Evolutionary conservation across 495 filamentous ascomycete species (phyloP).

Genomic region (Aspergillus kassunensis): DNA sequence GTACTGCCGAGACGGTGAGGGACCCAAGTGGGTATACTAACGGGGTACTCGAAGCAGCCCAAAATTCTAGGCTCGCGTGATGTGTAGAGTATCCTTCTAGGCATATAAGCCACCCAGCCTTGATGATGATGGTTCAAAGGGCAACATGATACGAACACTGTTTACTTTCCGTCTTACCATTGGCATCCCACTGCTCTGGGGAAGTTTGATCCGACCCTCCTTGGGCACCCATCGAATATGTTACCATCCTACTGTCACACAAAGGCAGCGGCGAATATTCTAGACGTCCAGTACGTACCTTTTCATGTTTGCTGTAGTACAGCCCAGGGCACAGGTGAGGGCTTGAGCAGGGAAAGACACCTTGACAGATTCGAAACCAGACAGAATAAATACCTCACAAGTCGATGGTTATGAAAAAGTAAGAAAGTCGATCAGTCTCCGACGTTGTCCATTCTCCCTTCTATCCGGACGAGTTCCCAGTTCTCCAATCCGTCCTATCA

Average conservation of each 20-base stretch:
- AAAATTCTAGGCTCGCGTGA: not conserved
- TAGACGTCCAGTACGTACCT: not conserved
- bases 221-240: not conserved
- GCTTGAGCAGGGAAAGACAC: not conserved
- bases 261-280: slow-evolving; percentile 4
- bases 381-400: slow-evolving; percentile 4
- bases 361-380: not conserved
- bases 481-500: not conserved
- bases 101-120: no score
- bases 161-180: no score
- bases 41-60: not conserved
- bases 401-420: not conserved
- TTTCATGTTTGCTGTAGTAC: slow-evolving; percentile 5
- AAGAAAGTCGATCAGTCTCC: not conserved
- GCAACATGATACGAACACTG: no score
- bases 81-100: not conserved
- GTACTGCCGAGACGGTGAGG: not conserved
- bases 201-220: not conserved
- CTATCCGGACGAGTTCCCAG: not conserved
- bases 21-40: not conserved
- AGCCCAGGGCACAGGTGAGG: not conserved
- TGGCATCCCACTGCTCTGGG: not conserved
- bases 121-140: no score
- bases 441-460: not conserved
- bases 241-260: slow-evolving; percentile 2